Percentiles rank a stretch among this genome's conserved stretches.
These are phyloP conservation scores for Phytophthora quininea DNA, from an alignment of 352 stramenopile genomes.

Conservation along the genomic window DNA sequence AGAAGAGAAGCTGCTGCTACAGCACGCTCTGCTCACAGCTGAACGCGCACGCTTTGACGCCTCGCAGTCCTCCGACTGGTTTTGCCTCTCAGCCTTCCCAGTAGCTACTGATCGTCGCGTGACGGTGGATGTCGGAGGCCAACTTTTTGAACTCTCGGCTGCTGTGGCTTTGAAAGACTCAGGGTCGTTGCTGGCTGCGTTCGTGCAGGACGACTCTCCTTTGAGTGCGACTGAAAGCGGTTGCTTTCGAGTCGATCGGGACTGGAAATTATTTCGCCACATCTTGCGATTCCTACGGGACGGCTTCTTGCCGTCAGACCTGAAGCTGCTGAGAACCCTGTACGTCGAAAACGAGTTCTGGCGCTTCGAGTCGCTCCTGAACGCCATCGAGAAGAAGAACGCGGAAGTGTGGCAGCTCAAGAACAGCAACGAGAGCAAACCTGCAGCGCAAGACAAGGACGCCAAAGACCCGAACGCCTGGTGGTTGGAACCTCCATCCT, in stretches of 20 bases:
- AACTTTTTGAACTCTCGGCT: conserved; percentile 76
- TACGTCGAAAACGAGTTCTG: conserved; percentile 87
- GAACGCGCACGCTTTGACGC: conserved; percentile 79
- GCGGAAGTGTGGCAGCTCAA: conserved; percentile 60
- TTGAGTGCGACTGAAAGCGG: conserved; percentile 60
- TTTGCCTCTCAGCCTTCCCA: conserved; percentile 64
- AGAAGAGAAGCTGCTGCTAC: conserved; percentile 80
- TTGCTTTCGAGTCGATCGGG: conserved; percentile 76
- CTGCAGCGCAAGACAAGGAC: conserved; percentile 8
- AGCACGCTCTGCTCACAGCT: conserved; percentile 74
- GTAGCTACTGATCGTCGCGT: conserved; percentile 50
- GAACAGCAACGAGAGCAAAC: conserved; percentile 16
- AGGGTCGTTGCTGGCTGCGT: conserved; percentile 65
- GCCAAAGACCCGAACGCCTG: conserved; percentile 45
- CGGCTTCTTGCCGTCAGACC: conserved; percentile 66
- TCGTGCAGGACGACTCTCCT: conserved; percentile 70
- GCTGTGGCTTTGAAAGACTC: conserved; percentile 57
- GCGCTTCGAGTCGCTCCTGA: conserved; percentile 78
- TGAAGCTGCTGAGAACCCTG: conserved; percentile 65
- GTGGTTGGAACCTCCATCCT: conserved; percentile 68
- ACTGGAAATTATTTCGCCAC: conserved; percentile 82
- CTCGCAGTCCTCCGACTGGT: conserved; percentile 76
- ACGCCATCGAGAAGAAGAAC: conserved; percentile 79
- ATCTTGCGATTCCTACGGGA: conserved; percentile 84
- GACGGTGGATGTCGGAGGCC: conserved; percentile 68